Evolutionary conservation across 1,139 yeast species (phyloP), one percentile per base, ranked within the genome.

Genomic region (Pichia sp.): DNA sequence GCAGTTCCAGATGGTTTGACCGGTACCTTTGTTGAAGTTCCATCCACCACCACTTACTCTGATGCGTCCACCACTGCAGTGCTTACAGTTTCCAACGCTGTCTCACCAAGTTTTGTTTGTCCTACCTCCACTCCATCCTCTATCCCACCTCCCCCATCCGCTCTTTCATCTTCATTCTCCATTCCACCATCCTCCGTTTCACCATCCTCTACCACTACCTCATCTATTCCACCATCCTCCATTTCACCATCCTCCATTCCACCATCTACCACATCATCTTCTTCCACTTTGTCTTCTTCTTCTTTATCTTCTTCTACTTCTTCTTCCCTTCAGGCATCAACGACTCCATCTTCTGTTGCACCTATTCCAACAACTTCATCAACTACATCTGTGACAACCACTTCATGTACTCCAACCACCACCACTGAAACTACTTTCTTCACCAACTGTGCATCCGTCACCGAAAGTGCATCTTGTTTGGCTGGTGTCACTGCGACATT

Each of bases 401-500:
- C 37, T 7, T n/a, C 23, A 9, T 25, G 22, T 12, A 13, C 22
- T n/a, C 11, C 34, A 3, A 22, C 24, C 3, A 25, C 27, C 5
- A 20, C 17, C 3, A 23, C 39, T 1, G 4, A 8, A 10, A 22
- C 25, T 12, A 32, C 38, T 8, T 12, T 30, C 11, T 25, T 34
- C 24, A 30, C 37, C 4, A 30, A 40, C 15, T 39, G 44, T 29
- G 16, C 13, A 11, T 4, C 16, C 5, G 15, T 22, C 2, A 19
- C 31, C 5, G 30, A 24, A 10, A 14, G 28, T 13, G 38, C 40
- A 16, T 22, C 24, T 9, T 40, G 40, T 29, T 4, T 26, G 18
- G 29, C 33, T 26, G 42, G 44, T 22, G 23, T 32, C 6, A 27
- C 40, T 4, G 38, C 33, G 8, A 35, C 40, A 2, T 25, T 38